These are phyloP conservation scores for Neurospora sp. DNA, from an alignment of 495 filamentous ascomycete species.

Conservation along the genomic window DNA sequence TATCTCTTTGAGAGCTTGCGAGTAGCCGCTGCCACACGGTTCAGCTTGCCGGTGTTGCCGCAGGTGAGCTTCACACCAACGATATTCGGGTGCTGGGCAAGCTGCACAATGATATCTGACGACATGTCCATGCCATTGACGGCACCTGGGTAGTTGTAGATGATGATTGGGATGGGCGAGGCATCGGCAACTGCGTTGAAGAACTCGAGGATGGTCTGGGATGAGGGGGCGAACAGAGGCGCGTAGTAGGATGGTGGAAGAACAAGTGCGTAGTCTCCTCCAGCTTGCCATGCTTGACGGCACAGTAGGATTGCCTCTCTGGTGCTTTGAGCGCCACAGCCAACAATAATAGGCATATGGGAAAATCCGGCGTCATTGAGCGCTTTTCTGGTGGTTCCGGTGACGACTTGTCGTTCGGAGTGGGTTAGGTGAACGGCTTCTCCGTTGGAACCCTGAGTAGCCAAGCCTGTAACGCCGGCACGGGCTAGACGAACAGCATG, in stretches of 20 bases:
- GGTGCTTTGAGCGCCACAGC: conserved; percentile 75
- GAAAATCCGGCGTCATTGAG: conserved; percentile 59
- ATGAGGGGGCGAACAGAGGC: conserved; percentile 42
- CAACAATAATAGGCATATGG: conserved; percentile 75
- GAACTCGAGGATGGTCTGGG: conserved; percentile 61
- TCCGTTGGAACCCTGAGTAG: conserved; percentile 84
- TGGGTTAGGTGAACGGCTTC: conserved; percentile 78
- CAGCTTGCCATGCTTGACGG: conserved; percentile 61
- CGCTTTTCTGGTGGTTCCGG: conserved; percentile 66
- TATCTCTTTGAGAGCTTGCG: conserved; percentile 58
- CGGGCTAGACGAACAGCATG: conserved; percentile 78
- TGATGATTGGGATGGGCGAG: conserved; percentile 77
- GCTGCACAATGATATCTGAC: conserved; percentile 65
- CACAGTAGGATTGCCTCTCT: conserved; percentile 77
- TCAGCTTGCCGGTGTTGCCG: conserved; percentile 88
- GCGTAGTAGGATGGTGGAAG: conserved; percentile 86
- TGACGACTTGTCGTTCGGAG: conserved; percentile 63
- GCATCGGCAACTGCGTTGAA: conserved; percentile 70
- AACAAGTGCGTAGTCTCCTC: conserved; percentile 82
- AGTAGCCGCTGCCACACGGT: conserved; percentile 70
- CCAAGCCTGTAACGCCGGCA: conserved; percentile 68
- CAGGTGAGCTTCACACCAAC: conserved; percentile 88
- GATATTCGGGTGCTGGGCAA: conserved; percentile 75
- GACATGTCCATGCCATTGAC: conserved; percentile 72
- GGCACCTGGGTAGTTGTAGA: conserved; percentile 90